Conservation (phyloP, 2,329 filamentous ascomycete species). For the Helotiales sp. region DNA sequence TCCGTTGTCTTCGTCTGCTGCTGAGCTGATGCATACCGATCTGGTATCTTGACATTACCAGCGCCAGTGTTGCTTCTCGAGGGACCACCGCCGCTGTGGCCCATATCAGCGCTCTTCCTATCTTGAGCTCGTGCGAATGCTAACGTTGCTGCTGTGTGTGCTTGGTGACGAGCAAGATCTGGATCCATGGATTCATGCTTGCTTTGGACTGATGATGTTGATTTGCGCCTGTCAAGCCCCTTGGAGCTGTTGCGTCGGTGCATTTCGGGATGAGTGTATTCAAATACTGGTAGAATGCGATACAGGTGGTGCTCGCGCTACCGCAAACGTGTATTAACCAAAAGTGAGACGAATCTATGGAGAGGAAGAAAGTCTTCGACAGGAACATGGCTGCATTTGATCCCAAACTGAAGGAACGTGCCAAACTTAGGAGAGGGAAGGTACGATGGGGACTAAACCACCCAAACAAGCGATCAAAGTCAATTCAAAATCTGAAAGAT, state of each 20-base stretch:
- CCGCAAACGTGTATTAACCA: conserved; percentile 39
- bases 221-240: conserved; percentile 58
- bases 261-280: conserved; percentile 38
- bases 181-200: conserved; percentile 56
- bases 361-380: conserved; percentile 32
- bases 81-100: conserved; percentile 39
- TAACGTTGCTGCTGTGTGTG: conserved; percentile 64
- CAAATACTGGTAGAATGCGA: conserved; percentile 41
- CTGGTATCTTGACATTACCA: conserved; percentile 9
- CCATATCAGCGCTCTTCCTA: conserved; percentile 46
- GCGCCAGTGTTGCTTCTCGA: conserved; percentile 27
- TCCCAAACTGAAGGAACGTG: conserved; percentile 10
- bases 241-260: conserved; percentile 49
- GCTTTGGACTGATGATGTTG: conserved; percentile 54
- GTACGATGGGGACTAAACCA: neutral
- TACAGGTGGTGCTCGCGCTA: conserved; percentile 33
- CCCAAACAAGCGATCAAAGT: neutral
- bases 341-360: conserved; percentile 37
- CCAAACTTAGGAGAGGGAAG: conserved; percentile 14
- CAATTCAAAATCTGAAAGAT: neutral
- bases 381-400: neutral
- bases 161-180: conserved; percentile 59
- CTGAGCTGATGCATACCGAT: conserved; percentile 27
- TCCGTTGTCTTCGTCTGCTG: conserved; percentile 33
- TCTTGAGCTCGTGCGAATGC: conserved; percentile 62